Conservation (phyloP, 345 rosid genomes). For the Lumnitzera littorea region DNA sequence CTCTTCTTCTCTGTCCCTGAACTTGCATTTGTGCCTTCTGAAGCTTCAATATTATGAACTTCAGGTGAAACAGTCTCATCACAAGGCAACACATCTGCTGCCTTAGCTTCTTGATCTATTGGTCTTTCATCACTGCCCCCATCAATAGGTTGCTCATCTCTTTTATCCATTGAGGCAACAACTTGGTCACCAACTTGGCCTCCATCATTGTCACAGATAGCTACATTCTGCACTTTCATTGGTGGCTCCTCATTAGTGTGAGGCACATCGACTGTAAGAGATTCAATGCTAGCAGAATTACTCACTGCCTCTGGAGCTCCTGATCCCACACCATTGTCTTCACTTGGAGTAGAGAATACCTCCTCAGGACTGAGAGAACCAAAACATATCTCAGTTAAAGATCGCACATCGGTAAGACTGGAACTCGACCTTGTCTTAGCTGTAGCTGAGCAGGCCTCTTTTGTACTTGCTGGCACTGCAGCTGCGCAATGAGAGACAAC, state of each 20-base stretch:
- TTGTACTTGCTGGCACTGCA: constrained; percentile 7
- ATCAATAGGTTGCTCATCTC: constrained; percentile 11
- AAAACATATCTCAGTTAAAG: constrained; percentile 11
- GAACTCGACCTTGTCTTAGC: constrained; percentile 13
- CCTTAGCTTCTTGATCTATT: constrained; percentile 12
- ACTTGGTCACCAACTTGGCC: constrained; percentile 5
- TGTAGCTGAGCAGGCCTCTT: constrained; percentile 17
- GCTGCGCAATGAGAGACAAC: constrained; percentile 9
- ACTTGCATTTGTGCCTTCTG: constrained; percentile 26
- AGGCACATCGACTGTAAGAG: constrained; percentile 3
- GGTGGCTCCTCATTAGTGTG: constrained; percentile 2
- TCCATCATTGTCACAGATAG: not conserved
- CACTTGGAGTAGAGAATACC: constrained; percentile 11
- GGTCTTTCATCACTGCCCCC: constrained; percentile 5
- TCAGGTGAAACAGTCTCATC: constrained; percentile 19
- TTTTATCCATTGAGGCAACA: constrained; percentile 7
- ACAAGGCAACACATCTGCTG: constrained; percentile 13
- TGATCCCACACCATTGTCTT: constrained; percentile 7
- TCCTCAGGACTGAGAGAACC: constrained; percentile 9
- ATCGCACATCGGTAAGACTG: constrained; percentile 4
- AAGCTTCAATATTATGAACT: constrained; percentile 21
- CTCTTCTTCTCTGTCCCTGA: constrained; percentile 40
- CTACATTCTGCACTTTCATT: not conserved
- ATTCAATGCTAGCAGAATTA: constrained; percentile 1
- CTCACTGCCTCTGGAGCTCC: constrained; percentile 4